Evolutionary conservation across 192 early-diverging fungal genomes (phyloP).

Genomic region (Umbelopsis sp.): DNA sequence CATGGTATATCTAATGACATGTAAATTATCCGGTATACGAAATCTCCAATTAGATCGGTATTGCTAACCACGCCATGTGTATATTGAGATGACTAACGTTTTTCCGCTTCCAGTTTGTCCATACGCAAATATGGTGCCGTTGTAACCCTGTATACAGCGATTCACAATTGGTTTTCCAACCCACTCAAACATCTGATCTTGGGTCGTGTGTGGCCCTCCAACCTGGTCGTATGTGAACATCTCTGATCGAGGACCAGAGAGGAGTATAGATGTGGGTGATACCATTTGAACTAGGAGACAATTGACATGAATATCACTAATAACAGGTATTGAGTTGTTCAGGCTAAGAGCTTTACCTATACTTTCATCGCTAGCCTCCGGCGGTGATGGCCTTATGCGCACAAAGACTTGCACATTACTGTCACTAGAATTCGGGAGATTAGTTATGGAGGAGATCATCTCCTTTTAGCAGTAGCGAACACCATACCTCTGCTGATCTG

Average conservation of each 20-base stretch:
- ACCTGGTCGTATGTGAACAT: conserved; percentile 70
- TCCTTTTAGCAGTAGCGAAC: neutral
- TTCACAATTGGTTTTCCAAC: conserved; percentile 63
- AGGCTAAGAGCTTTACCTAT: neutral
- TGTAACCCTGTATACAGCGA: conserved; percentile 70
- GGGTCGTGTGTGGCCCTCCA: conserved; percentile 54
- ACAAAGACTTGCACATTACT: conserved; percentile 58
- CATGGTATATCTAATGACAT: conserved; percentile 53
- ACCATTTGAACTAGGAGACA: conserved; percentile 45
- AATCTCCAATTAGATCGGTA: neutral
- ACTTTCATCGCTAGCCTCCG: conserved; percentile 45
- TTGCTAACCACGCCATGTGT: too few species aligned
- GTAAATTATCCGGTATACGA: neutral
- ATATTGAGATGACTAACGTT: conserved; percentile 39
- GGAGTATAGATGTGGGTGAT: conserved; percentile 45
- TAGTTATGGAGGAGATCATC: neutral
- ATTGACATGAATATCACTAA: conserved; percentile 20
- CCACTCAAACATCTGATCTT: conserved; percentile 51
- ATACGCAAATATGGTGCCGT: conserved; percentile 77
- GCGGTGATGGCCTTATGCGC: conserved; percentile 56
- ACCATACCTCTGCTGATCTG: conserved; percentile 9
- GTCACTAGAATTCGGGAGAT: neutral
- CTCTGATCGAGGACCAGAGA: conserved; percentile 57
- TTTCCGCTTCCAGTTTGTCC: conserved; percentile 79
- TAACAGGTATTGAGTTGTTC: neutral